phyloP scores from a whole-genome alignment of 805 yeast species.

The Priceomyces haplophilus region DNA sequence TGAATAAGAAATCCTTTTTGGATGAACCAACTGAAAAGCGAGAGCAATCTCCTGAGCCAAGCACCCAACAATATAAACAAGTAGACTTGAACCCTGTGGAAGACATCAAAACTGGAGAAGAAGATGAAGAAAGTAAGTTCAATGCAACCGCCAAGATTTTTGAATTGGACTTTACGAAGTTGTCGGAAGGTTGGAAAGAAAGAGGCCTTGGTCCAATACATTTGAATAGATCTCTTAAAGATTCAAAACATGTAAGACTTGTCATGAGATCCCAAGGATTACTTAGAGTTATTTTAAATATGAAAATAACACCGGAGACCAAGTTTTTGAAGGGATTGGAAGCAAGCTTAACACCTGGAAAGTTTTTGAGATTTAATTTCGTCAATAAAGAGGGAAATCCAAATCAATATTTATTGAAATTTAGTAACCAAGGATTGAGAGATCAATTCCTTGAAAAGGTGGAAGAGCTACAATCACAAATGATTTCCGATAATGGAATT shows the following conservation, averaged over 20 bases:
- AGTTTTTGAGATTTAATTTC: slow-evolving; percentile 73
- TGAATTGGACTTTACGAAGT: slow-evolving; percentile 61
- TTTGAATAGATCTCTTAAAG: slow-evolving; percentile 51
- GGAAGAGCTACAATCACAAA: slow-evolving; percentile 26
- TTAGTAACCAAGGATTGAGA: slow-evolving; percentile 60
- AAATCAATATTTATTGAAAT: slow-evolving; percentile 77
- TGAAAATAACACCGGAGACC: slow-evolving; percentile 60
- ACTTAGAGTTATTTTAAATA: slow-evolving; percentile 75
- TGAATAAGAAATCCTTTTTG: slow-evolving; percentile 55
- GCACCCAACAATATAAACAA: slow-evolving; percentile 45
- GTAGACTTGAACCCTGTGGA: slow-evolving; percentile 58
- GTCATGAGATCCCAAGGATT: slow-evolving; percentile 91
- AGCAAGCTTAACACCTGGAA: slow-evolving; percentile 79
- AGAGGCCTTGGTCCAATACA: slow-evolving; percentile 89
- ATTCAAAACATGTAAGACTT: slow-evolving; percentile 53
- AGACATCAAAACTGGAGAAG: slow-evolving; percentile 82
- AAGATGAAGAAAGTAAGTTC: slow-evolving; percentile 68
- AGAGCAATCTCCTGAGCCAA: slow-evolving; percentile 2
- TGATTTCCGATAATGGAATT: not conserved
- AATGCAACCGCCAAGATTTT: slow-evolving; percentile 77
- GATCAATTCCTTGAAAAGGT: slow-evolving; percentile 54
- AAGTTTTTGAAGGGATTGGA: slow-evolving; percentile 77
- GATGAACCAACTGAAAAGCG: slow-evolving; percentile 34
- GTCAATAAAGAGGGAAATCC: slow-evolving; percentile 64
- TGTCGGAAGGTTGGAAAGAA: slow-evolving; percentile 89